Base-by-base conservation (phyloP, 148 eudicot genomes). In the Beta vulgaris region DNA sequence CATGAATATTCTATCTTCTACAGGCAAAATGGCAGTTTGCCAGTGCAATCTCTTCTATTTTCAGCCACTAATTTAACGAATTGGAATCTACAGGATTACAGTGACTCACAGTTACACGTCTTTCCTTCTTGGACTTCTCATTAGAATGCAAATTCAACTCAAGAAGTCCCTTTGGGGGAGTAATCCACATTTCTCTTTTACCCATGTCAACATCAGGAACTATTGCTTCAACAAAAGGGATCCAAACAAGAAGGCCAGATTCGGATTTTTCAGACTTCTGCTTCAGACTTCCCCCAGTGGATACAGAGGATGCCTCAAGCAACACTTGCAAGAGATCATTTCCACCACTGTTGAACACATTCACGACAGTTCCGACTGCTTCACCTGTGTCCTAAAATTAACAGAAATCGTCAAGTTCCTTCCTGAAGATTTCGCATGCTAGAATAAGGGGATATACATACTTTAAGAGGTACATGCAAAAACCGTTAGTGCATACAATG, bases 201-300 rank as follows among this genome's bases (percentile, higher is more conserved):
- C 68, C 83, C 80, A 90, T 34, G 76, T 94, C 97, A 76, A 94
- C 90, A 75, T 81, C 77, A n/a, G 98, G 96, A 74, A 94, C 96
- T 82, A 94, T 91, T 76, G 96, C 93, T 88, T 90, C 92, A 72
- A 88, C 98, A 86, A 94, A 94, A 39, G 98, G 98, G 69, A 94
- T 85, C 93, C 93, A 94, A 79, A 87, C 93, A 54, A 91, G 85
- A 37, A 84, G 91, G 71, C 84, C 90, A 34, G 92, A 81, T 66
- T 73, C 81, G 81, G 63, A 77, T 68, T 21, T 75, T 53, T 77
- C 88, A 9, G 69, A 39, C 64, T 87, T 62, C 19, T 57, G 76
- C n/a, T 77, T 82, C 77, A 72, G 82, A 78, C 71, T 69, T 73
- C 73, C 84, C 58, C 64, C 71, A 48, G 88, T 28, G 35, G 79